Evolutionary conservation across 192 early-diverging fungal genomes (phyloP).

Genomic region (Backusella tarrabulga): DNA sequence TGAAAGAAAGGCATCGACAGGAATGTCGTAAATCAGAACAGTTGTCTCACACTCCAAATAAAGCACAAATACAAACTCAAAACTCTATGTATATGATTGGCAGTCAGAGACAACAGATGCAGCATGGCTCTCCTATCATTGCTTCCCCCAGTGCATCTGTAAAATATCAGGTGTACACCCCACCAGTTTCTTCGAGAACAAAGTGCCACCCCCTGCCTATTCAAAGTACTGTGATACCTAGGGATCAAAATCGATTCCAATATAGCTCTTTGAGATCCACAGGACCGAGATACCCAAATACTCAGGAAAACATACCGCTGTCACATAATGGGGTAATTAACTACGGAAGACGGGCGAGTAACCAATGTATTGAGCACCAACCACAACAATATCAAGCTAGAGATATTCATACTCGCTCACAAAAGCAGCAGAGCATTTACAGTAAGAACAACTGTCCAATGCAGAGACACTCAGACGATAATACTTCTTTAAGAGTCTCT

Average conservation of each 20-base stretch:
- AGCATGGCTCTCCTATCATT: background rate
- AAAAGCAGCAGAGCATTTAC: background rate
- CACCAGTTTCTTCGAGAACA: background rate
- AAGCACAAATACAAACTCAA: background rate
- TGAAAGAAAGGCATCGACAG: conserved; percentile 19
- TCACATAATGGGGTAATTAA: background rate
- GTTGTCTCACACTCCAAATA: background rate
- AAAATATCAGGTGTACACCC: background rate
- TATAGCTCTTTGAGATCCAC: background rate
- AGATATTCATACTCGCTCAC: background rate
- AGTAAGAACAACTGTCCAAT: background rate
- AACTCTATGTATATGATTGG: background rate
- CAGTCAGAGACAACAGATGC: background rate
- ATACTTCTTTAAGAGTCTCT: background rate
- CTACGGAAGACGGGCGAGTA: background rate
- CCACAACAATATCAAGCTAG: background rate
- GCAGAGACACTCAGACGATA: background rate
- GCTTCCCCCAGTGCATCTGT: background rate
- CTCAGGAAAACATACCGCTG: background rate
- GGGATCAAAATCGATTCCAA: background rate
- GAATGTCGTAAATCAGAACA: conserved; percentile 8
- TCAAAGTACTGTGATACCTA: background rate
- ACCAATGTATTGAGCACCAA: background rate
- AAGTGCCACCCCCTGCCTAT: background rate
- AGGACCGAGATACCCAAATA: background rate